Evolutionary conservation across 202 grass and related monocot species (phyloP).

Genomic region (Setaria italica): DNA sequence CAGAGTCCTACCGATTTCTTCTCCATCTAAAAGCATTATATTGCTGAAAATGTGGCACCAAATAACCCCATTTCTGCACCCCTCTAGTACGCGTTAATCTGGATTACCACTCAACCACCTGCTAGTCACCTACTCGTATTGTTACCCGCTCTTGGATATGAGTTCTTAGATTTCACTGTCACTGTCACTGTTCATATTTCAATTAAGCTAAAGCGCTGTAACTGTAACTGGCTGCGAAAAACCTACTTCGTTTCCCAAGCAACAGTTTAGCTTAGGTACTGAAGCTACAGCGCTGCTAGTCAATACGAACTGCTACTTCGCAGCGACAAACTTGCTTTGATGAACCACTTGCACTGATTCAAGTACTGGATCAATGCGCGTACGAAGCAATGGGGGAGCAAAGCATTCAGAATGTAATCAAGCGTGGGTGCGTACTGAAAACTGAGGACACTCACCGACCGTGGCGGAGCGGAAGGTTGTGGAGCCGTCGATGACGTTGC

Average conservation of each 20-base stretch:
- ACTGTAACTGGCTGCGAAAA: background rate
- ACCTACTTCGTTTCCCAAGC: background rate
- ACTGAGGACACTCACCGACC: conserved; percentile 59
- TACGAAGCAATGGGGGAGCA: background rate
- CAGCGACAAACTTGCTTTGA: background rate
- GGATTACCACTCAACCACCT: no score
- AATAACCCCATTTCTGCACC: no score
- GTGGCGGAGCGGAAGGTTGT: conserved; percentile 96
- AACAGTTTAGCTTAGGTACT: background rate
- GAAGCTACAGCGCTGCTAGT: background rate
- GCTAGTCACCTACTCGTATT: no score
- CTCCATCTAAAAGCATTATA: no score
- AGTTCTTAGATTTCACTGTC: no score
- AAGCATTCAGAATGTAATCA: conserved; percentile 32
- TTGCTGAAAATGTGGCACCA: no score
- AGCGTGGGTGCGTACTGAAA: background rate
- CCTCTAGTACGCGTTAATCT: no score
- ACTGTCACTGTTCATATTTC: background rate
- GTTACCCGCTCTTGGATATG: no score
- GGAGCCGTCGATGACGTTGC: conserved; percentile 83
- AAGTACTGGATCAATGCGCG: background rate
- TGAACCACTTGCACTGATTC: background rate
- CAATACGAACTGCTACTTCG: background rate
- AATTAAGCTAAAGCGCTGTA: background rate
- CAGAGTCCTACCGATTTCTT: no score